Evolutionary conservation across 768 basidiomycete genomes (phyloP).

Genomic region (Mycena haematopus): DNA sequence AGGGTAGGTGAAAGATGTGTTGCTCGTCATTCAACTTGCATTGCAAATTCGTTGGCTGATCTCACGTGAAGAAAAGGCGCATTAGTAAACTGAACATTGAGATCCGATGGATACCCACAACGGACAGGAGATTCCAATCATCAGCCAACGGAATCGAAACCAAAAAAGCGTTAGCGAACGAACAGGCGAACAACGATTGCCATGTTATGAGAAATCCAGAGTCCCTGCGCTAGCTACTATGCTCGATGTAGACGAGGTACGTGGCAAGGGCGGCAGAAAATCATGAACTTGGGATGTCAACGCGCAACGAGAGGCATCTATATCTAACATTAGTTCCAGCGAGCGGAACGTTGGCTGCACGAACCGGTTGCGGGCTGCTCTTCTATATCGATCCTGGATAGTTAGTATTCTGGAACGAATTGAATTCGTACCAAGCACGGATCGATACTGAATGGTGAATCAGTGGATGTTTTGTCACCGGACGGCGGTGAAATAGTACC

Average conservation of each 20-base stretch:
- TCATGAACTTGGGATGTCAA: conserved; percentile 48
- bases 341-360: conserved; percentile 16
- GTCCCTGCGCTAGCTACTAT: conserved; percentile 38
- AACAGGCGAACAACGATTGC: conserved; percentile 35
- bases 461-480: background rate
- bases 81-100: background rate
- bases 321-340: conserved; percentile 43
- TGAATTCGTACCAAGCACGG: conserved; percentile 54
- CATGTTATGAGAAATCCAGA: conserved; percentile 48
- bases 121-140: conserved; percentile 42
- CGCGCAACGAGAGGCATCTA: conserved; percentile 44
- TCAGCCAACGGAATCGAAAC: no score
- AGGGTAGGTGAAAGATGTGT: no score
- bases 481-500: conserved; percentile 14
- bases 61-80: background rate
- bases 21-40: background rate
- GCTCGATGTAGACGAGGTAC: conserved; percentile 45
- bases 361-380: conserved; percentile 21
- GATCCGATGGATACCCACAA: conserved; percentile 20
- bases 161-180: background rate
- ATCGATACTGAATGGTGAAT: conserved; percentile 38
- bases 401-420: conserved; percentile 43
- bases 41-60: background rate
- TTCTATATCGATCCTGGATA: conserved; percentile 46
- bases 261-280: conserved; percentile 45